Conservation (phyloP, 2,329 filamentous ascomycete species). For the Colletotrichum abscissum region DNA sequence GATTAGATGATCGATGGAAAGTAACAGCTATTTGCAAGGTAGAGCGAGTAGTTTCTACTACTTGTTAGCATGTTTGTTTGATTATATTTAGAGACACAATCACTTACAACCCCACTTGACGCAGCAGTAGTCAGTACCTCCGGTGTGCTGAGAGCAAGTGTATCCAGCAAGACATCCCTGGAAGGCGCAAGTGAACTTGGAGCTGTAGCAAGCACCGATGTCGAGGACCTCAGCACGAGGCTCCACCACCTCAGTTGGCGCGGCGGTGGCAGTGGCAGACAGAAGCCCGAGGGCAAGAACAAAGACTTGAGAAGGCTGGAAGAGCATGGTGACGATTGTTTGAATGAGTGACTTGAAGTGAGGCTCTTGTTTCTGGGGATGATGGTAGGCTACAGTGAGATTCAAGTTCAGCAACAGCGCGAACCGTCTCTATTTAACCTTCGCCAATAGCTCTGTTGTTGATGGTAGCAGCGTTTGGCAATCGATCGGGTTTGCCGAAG, state of each 20-base stretch:
- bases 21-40: not conserved
- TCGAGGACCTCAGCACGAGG: not conserved
- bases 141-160: not conserved
- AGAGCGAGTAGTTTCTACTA: not conserved
- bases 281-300: slow-evolving; percentile 4
- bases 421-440: not conserved
- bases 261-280: slow-evolving; percentile 1
- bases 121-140: slow-evolving; percentile 1
- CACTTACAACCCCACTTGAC: slow-evolving; percentile 17
- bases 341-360: not conserved
- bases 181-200: slow-evolving; percentile 14
- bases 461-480: not conserved
- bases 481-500: not conserved
- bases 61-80: not conserved
- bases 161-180: slow-evolving; percentile 7
- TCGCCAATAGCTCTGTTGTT: not conserved
- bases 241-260: not conserved
- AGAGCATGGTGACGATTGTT: not conserved
- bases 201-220: slow-evolving; percentile 7
- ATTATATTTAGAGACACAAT: not conserved
- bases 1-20: not conserved
- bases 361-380: no score
- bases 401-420: not conserved
- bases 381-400: not conserved
- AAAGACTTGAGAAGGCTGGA: slow-evolving; percentile 2